These are phyloP conservation scores for Wallacemonas sp. DNA, from an alignment of 208 protist species.

Conservation along the genomic window DNA sequence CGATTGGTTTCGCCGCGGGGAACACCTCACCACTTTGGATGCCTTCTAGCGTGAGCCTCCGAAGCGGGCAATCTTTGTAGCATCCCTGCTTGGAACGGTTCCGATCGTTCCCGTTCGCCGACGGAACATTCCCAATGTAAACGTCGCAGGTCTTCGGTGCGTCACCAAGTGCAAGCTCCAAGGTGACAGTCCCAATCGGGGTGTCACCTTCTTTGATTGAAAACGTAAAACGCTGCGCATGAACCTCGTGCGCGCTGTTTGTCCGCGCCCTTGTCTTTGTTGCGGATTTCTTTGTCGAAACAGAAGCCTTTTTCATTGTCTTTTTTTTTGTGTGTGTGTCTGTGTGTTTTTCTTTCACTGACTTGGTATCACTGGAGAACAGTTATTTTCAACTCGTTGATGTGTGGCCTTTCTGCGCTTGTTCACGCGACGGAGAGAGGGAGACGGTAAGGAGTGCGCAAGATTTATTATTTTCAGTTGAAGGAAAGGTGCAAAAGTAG, in stretches of 20 bases:
- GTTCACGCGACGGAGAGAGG: too few relatives aligned
- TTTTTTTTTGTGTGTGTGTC: not conserved
- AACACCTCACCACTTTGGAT: slow-evolving; percentile 75
- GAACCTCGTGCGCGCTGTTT: slow-evolving; percentile 7
- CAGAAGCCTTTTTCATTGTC: slow-evolving; percentile 6
- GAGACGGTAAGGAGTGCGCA: too few relatives aligned
- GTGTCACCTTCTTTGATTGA: slow-evolving; percentile 2
- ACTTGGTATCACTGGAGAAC: too few relatives aligned
- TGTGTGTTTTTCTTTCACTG: not conserved
- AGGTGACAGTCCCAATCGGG: not conserved
- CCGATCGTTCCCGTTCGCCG: slow-evolving; percentile 41
- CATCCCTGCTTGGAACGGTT: slow-evolving; percentile 48
- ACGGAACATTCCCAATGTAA: slow-evolving; percentile 51
- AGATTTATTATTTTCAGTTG: too few relatives aligned
- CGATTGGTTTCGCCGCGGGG: slow-evolving; percentile 35
- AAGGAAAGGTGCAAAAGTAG: too few relatives aligned
- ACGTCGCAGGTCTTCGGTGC: slow-evolving; percentile 77
- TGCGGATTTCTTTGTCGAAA: slow-evolving; percentile 13
- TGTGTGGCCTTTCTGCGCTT: too few relatives aligned
- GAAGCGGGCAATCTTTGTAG: slow-evolving; percentile 63
- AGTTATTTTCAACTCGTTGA: too few relatives aligned
- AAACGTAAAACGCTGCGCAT: slow-evolving; percentile 7
- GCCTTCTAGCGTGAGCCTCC: slow-evolving; percentile 57
- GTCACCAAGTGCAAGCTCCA: slow-evolving; percentile 19
- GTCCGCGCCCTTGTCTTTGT: not conserved